phyloP scores from a whole-genome alignment of 2,329 filamentous ascomycete genomes.

The Trichophyton equinum region DNA sequence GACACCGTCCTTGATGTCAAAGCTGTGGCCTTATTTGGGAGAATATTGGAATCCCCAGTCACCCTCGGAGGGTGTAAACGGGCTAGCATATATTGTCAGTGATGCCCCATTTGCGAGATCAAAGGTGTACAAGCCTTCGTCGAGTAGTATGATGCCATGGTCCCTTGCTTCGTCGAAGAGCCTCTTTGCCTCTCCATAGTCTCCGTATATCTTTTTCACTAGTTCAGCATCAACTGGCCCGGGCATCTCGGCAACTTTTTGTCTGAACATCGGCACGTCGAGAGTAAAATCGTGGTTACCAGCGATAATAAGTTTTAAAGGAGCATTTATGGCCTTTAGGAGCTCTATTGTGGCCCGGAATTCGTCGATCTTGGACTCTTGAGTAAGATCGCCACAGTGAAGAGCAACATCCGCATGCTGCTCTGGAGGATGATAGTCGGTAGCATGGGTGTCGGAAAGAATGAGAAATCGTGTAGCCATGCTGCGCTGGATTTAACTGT shows the following conservation, averaged over 20 bases:
- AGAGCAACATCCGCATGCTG: conserved; percentile 33
- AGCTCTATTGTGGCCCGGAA: conserved; percentile 29
- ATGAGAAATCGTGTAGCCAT: conserved; percentile 31
- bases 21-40: conserved; percentile 26
- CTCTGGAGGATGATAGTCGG: conserved; percentile 18
- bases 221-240: conserved; percentile 19
- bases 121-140: conserved; percentile 41
- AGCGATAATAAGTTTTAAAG: conserved; percentile 43
- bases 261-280: conserved; percentile 28
- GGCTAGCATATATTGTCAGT: conserved; percentile 42
- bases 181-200: conserved; percentile 24
- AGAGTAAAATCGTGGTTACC: conserved; percentile 44
- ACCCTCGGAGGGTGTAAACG: conserved; percentile 38
- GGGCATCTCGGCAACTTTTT: conserved; percentile 21
- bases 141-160: conserved; percentile 35
- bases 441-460: conserved; percentile 37
- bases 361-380: conserved; percentile 31
- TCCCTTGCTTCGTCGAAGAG: conserved; percentile 28
- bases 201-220: conserved; percentile 30
- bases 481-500: background rate
- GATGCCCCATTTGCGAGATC: conserved; percentile 38
- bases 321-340: conserved; percentile 30
- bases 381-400: conserved; percentile 43
- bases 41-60: conserved; percentile 42
- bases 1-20: conserved; percentile 20